Evolutionary conservation across 2,329 filamentous ascomycete genomes (phyloP).

Genomic region (Colletotrichum trifolii): DNA sequence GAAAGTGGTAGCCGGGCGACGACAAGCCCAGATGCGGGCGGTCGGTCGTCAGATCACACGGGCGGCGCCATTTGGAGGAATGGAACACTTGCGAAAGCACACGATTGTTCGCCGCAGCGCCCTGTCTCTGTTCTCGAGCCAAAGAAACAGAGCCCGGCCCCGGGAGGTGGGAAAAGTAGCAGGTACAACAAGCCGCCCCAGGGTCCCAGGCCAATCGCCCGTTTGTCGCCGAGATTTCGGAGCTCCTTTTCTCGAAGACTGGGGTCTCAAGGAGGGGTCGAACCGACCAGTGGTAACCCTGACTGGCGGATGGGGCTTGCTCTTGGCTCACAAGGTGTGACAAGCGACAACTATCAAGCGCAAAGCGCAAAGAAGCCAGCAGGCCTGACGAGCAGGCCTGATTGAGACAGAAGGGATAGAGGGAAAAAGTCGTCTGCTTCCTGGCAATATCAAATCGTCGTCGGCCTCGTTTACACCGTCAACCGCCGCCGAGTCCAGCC

Average conservation of each 20-base stretch:
- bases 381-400: not conserved
- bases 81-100: conserved; percentile 31
- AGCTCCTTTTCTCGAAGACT: conserved; percentile 24
- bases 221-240: conserved; percentile 35
- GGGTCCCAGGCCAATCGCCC: conserved; percentile 14
- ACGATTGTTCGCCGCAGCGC: conserved; percentile 27
- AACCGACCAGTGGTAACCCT: conserved; percentile 26
- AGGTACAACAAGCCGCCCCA: conserved; percentile 13
- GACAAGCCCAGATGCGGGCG: conserved; percentile 14
- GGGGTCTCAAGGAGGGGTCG: conserved; percentile 12
- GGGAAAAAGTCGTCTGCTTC: conserved; percentile 10
- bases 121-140: not conserved
- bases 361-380: not conserved
- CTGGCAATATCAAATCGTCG: conserved; percentile 22
- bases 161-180: conserved; percentile 16
- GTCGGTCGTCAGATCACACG: conserved; percentile 34
- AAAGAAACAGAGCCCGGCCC: not conserved
- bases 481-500: conserved; percentile 1
- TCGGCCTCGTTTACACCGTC: conserved; percentile 13
- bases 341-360: conserved; percentile 18
- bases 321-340: conserved; percentile 31
- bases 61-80: conserved; percentile 27
- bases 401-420: not conserved
- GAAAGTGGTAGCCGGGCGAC: conserved; percentile 26
- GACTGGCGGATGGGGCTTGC: conserved; percentile 30